Conservation (phyloP, 768 basidiomycete genomes). For the Termitomyces sp. region DNA sequence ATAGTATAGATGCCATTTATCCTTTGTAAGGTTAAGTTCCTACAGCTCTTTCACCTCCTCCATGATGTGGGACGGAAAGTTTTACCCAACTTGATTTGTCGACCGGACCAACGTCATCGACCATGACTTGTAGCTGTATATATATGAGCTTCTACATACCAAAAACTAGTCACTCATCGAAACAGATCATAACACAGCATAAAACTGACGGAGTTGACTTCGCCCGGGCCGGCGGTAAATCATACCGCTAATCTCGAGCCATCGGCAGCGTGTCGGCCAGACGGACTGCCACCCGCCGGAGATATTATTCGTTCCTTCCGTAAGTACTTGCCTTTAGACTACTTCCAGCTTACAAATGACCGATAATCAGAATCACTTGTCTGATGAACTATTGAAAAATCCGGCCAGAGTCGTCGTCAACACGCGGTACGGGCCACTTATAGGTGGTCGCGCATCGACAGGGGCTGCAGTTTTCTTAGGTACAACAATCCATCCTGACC, state of each 20-base stretch:
- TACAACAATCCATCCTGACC: conserved; percentile 22
- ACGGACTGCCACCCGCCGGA: neutral
- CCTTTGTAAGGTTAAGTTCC: too few species aligned
- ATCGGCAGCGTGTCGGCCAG: neutral
- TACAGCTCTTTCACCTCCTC: too few species aligned
- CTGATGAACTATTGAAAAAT: conserved; percentile 49
- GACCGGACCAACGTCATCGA: too few species aligned
- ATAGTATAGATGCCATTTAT: too few species aligned
- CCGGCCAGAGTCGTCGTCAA: conserved; percentile 42
- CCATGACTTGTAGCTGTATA: too few species aligned
- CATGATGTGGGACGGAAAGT: too few species aligned
- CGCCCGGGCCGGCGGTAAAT: too few species aligned
- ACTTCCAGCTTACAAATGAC: neutral
- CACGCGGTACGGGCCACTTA: conserved; percentile 54
- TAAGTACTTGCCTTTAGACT: neutral
- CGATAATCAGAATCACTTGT: conserved; percentile 37
- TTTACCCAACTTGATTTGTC: too few species aligned
- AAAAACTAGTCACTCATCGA: too few species aligned
- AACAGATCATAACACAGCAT: too few species aligned
- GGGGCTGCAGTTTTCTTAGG: conserved; percentile 66
- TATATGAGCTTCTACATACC: too few species aligned
- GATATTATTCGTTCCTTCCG: neutral
- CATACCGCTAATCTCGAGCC: neutral
- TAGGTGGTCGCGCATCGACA: conserved; percentile 57
- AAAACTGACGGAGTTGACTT: too few species aligned